These are phyloP conservation scores for Knufia petricola DNA, from an alignment of 2,329 filamentous ascomycete genomes.

Conservation along the genomic window DNA sequence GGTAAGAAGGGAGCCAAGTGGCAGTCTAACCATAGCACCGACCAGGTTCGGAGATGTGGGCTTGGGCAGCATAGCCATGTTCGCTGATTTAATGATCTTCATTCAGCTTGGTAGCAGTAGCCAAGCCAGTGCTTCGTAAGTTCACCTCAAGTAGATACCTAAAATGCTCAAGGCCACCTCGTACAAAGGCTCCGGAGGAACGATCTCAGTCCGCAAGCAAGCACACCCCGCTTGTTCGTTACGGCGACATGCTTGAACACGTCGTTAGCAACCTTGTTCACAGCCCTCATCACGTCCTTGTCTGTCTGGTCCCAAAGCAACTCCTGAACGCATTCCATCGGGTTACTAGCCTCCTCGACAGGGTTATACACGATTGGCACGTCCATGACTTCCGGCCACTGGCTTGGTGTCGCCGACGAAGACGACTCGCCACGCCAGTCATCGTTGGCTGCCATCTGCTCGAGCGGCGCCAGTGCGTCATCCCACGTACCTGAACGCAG, in stretches of 20 bases:
- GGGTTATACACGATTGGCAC: constrained; percentile 31
- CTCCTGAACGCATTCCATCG: constrained; percentile 22
- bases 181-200: constrained; percentile 16
- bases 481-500: constrained; percentile 69
- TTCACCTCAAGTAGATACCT: not conserved
- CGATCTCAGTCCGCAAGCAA: constrained; percentile 17
- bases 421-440: constrained; percentile 28
- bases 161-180: constrained; percentile 15
- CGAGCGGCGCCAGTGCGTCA: constrained; percentile 66
- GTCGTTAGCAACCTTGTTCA: constrained; percentile 11
- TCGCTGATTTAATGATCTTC: too few relatives aligned
- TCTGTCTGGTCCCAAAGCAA: constrained; percentile 21
- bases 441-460: constrained; percentile 29
- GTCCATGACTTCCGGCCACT: constrained; percentile 27
- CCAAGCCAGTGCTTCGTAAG: constrained; percentile 8
- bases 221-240: constrained; percentile 17
- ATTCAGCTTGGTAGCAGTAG: constrained; percentile 17
- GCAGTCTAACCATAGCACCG: too few relatives aligned
- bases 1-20: too few relatives aligned
- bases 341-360: constrained; percentile 19
- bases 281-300: constrained; percentile 13
- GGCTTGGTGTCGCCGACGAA: not conserved
- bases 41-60: too few relatives aligned
- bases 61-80: too few relatives aligned
- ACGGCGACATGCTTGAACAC: constrained; percentile 15